Percentiles rank a stretch among this genome's conserved stretches.
Evolutionary conservation across 495 filamentous ascomycete genomes (phyloP).

Genomic region (Rhizodiscina lignyota): DNA sequence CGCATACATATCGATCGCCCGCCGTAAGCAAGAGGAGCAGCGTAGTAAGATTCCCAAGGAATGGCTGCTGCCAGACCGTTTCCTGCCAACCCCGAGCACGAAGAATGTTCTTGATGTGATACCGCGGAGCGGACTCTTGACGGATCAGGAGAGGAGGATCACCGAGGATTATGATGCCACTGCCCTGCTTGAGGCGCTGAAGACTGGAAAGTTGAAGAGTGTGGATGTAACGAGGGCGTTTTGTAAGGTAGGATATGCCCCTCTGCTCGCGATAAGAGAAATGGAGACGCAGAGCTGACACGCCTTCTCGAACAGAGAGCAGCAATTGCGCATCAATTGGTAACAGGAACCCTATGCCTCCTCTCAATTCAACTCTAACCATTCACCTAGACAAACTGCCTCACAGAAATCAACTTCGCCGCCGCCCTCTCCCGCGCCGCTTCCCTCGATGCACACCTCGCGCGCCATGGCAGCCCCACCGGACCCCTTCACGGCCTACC

Average conservation of each 20-base stretch:
- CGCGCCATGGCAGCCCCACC: slow-evolving; percentile 14
- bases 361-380: background rate
- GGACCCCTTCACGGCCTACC: slow-evolving; percentile 25
- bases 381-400: slow-evolving; percentile 18
- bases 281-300: background rate
- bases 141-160: slow-evolving; percentile 34
- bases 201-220: slow-evolving; percentile 27
- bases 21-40: slow-evolving; percentile 20
- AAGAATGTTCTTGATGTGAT: slow-evolving; percentile 17
- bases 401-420: slow-evolving; percentile 24
- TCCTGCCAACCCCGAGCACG: background rate
- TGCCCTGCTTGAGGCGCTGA: slow-evolving; percentile 30
- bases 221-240: slow-evolving; percentile 41
- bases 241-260: slow-evolving; percentile 30
- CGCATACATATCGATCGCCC: slow-evolving; percentile 18
- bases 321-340: slow-evolving; percentile 23
- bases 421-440: slow-evolving; percentile 18
- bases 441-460: slow-evolving; percentile 18
- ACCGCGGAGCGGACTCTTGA: slow-evolving; percentile 27
- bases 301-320: slow-evolving; percentile 19
- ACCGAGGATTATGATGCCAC: slow-evolving; percentile 40
- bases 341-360: background rate
- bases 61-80: slow-evolving; percentile 15
- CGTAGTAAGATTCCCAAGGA: slow-evolving; percentile 17
- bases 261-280: background rate